Evolutionary conservation across 352 stramenopile genomes (phyloP), one percentile per base, ranked within the genome.

Genomic region (Globisporangium uncinulatum): DNA sequence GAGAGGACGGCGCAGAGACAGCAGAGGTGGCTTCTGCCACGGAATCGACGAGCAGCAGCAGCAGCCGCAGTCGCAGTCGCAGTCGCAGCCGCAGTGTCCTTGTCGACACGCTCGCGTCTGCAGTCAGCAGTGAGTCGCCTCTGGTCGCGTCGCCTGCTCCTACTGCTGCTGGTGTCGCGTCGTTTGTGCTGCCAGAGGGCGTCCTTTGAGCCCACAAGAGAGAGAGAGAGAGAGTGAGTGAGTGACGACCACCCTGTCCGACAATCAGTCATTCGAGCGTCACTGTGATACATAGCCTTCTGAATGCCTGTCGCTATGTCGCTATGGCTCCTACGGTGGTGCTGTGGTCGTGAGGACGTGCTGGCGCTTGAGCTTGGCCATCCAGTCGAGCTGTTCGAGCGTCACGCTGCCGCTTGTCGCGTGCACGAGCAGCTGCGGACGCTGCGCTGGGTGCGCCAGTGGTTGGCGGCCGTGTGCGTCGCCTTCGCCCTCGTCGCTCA

Each of bases 361-460:
- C 54, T 89, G 87, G 56, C 75, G 76, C 59, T 88, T 88, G 61
- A 92, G 69, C 57, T 92, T 89, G 39, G 75, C 76, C 77, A 90
- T 92, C 82, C 79, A 92, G 61, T 83, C 77, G 11, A 90, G 65
- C 57, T 92, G 82, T 42, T 80, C 69, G 32, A 81, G 61, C 29
- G 50, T 63, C 19, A 87, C 74, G 8, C 65, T 53, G 34, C 74
- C 76, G 32, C 60, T 71, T 21, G 69, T 55, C 1, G 76, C 61
- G 49, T 87, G 76, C 36, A 83, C 76, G 53, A 87, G 70, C 14
- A 85, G 63, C 13, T 67, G 58, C 37, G 76, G 62, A 6, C 45
- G 34, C 32, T 61, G 59, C 11, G 44, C 19, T 3, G 59, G 19
- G 41, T 59, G 55, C 21, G 51, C 20, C 36, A 55, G 31, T 14